Evolutionary conservation across 495 filamentous ascomycete species (phyloP).

Genomic region (Daldinia decipiens): DNA sequence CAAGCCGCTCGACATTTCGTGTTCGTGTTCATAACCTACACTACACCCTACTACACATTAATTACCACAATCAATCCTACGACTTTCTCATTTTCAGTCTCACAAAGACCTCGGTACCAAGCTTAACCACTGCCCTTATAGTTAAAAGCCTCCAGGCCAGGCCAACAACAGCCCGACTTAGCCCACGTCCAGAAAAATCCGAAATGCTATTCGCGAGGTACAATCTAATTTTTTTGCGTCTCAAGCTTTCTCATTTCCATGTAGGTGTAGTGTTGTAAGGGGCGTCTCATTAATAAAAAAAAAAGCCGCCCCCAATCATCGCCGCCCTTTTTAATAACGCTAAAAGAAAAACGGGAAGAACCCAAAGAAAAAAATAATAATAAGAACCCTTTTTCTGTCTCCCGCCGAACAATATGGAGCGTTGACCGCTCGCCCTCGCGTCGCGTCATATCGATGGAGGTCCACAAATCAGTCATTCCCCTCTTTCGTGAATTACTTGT

Average conservation of each 20-base stretch:
- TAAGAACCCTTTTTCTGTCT: slow-evolving; percentile 19
- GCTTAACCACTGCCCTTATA: too few species aligned
- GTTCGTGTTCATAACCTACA: too few species aligned
- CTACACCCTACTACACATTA: too few species aligned
- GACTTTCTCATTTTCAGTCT: too few species aligned
- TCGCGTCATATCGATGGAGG: slow-evolving; percentile 20
- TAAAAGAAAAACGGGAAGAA: slow-evolving; percentile 3
- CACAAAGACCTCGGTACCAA: too few species aligned
- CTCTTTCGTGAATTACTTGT: slow-evolving; percentile 20
- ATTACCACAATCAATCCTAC: too few species aligned
- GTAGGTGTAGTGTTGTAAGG: background rate
- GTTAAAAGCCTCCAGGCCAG: background rate
- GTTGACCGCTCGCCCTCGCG: slow-evolving; percentile 18
- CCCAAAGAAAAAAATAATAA: slow-evolving; percentile 3
- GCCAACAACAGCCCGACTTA: slow-evolving; percentile 5
- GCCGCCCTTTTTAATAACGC: slow-evolving; percentile 34
- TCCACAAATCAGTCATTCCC: slow-evolving; percentile 11
- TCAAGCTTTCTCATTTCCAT: slow-evolving; percentile 42
- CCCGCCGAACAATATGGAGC: slow-evolving; percentile 21
- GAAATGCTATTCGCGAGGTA: slow-evolving; percentile 43
- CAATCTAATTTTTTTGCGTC: slow-evolving; percentile 45
- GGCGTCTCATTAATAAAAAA: too few species aligned
- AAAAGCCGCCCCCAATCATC: background rate
- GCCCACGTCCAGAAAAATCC: slow-evolving; percentile 36
- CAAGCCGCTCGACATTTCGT: too few species aligned